phyloP scores from a whole-genome alignment of 495 filamentous ascomycete species.

The Aspergillus conjunctus region DNA sequence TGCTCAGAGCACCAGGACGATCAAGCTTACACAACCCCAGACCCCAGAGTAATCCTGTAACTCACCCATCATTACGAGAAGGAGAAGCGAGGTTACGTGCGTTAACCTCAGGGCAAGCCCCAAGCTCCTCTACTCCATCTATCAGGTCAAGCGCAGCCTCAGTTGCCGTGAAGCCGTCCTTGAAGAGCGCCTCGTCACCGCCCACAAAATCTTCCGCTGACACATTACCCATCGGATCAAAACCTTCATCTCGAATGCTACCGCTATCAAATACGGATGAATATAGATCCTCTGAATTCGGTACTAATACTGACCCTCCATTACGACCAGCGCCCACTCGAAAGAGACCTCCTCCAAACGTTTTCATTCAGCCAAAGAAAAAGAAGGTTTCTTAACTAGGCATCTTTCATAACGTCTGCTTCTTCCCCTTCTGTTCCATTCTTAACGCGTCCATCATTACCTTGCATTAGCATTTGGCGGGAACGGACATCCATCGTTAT shows the following conservation, averaged over 20 bases:
- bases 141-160: not conserved
- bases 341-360: conserved; percentile 38
- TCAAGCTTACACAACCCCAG: conserved; percentile 14
- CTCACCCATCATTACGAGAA: conserved; percentile 30
- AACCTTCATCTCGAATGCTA: not conserved
- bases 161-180: not conserved
- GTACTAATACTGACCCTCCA: conserved; percentile 1
- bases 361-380: conserved; percentile 47
- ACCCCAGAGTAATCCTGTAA: conserved; percentile 11
- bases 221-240: not conserved
- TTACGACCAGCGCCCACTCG: conserved; percentile 31
- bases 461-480: conserved; percentile 4
- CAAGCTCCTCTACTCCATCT: conserved; percentile 14
- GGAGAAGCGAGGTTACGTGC: conserved; percentile 36
- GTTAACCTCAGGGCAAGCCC: conserved; percentile 30
- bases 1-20: conserved; percentile 29
- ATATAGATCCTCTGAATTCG: conserved; percentile 7
- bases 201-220: conserved; percentile 7
- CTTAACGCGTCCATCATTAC: conserved; percentile 6
- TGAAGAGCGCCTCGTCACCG: conserved; percentile 7
- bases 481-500: not conserved
- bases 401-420: not conserved
- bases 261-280: not conserved
- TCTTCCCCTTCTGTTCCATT: not conserved
- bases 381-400: conserved; percentile 26